Conservation (phyloP, 441 rosid species). For the Arabidopsis hybrid region DNA sequence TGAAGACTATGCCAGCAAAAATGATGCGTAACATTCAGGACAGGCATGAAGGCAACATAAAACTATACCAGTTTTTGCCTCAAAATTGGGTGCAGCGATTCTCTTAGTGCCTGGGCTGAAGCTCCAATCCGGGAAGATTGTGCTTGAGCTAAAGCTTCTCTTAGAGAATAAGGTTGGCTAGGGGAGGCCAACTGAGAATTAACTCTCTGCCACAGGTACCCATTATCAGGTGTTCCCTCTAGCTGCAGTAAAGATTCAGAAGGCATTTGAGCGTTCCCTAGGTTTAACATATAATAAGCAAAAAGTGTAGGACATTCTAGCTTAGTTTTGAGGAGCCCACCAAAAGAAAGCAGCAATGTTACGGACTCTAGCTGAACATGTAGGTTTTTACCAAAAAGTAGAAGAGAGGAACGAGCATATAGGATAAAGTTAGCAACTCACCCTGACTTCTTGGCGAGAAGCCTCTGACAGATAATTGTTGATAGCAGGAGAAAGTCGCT, state of each 20-base stretch:
- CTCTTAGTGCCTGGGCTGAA: conserved; percentile 97
- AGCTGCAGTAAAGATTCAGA: conserved; percentile 62
- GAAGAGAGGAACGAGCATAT: conserved; percentile 27
- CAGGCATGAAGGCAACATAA: conserved; percentile 26
- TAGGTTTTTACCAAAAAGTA: conserved; percentile 12
- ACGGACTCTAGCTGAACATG: conserved; percentile 13
- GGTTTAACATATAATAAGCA: conserved; percentile 17
- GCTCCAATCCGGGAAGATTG: conserved; percentile 99
- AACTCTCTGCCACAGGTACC: conserved; percentile 96
- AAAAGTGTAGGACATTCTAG: conserved; percentile 10
- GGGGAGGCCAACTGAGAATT: conserved; percentile 99
- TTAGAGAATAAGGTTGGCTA: conserved; percentile 96
- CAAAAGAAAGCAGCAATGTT: conserved; percentile 16
- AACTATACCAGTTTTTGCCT: conserved; percentile 89
- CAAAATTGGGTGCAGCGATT: conserved; percentile 95
- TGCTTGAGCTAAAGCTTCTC: conserved; percentile 99
- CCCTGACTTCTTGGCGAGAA: conserved; percentile 98
- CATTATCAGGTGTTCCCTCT: conserved; percentile 96
- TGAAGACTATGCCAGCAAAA: conserved; percentile 29
- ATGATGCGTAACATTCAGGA: conserved; percentile 17
- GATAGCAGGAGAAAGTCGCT: conserved; percentile 96
- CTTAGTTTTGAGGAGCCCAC: conserved; percentile 26
- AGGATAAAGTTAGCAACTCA: conserved; percentile 49
- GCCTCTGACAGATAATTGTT: conserved; percentile 97
- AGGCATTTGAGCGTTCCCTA: conserved; percentile 18